These are phyloP conservation scores for Lentinula aciculospora DNA, from an alignment of 768 basidiomycete genomes.

Conservation along the genomic window DNA sequence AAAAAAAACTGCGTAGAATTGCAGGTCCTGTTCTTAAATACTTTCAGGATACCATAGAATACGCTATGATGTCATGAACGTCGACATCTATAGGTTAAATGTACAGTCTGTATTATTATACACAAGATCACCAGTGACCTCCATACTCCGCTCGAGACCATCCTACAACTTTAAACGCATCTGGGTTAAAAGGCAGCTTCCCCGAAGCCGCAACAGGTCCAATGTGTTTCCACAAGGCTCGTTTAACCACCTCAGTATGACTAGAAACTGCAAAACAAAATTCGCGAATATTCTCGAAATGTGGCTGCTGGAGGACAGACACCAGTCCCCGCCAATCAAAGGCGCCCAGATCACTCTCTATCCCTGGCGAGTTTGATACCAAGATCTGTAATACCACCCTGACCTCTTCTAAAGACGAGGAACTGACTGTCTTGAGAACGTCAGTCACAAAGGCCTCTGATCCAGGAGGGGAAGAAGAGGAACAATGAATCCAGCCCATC, in stretches of 20 bases:
- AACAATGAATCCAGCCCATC: slow-evolving; percentile 1
- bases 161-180: not conserved
- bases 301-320: slow-evolving; percentile 1
- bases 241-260: not conserved
- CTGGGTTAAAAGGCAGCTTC: not conserved
- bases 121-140: slow-evolving; percentile 2
- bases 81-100: not conserved
- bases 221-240: not conserved
- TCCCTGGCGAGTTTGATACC: not conserved
- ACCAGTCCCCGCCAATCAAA: slow-evolving; percentile 3
- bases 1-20: no score
- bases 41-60: no score
- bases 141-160: not conserved
- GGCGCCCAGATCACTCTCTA: not conserved
- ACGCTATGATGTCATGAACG: not conserved
- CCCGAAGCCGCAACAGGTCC: not conserved
- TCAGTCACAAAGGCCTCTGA: slow-evolving; percentile 2
- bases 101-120: no score
- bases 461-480: not conserved
- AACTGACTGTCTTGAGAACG: not conserved
- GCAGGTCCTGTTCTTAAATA: no score
- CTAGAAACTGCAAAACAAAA: not conserved
- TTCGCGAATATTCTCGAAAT: not conserved
- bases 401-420: not conserved
- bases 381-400: not conserved